Evolutionary conservation across 176 grass and related monocot genomes (phyloP).

Genomic region (Pharus latifolius): DNA sequence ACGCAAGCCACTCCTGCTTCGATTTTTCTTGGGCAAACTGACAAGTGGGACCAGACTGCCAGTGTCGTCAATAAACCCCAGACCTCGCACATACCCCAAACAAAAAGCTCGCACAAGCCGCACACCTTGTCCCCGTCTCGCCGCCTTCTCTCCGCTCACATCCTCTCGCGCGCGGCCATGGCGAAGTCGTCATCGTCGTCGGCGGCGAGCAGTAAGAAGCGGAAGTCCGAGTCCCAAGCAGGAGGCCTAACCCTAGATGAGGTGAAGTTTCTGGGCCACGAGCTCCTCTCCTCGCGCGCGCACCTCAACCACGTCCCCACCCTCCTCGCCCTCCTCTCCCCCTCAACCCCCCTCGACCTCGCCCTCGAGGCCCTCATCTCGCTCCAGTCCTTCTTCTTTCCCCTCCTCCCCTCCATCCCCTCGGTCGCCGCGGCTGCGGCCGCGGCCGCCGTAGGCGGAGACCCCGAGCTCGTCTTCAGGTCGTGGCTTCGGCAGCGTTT

Average conservation of each 20-base stretch:
- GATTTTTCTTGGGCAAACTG: neutral
- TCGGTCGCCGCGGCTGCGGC: conserved; percentile 4
- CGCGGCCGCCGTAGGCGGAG: conserved; percentile 1
- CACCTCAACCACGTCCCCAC: conserved; percentile 88
- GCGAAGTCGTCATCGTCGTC: conserved; percentile 4
- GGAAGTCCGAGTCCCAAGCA: neutral
- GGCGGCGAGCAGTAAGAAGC: neutral
- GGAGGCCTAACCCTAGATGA: conserved; percentile 32
- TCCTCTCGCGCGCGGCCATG: conserved; percentile 8
- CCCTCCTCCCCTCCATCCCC: conserved; percentile 62
- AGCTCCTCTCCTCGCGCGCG: conserved; percentile 71
- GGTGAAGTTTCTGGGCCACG: conserved; percentile 38
- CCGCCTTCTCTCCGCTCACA: conserved; percentile 2
- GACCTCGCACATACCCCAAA: neutral
- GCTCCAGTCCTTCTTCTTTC: conserved; percentile 83
- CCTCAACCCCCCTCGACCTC: conserved; percentile 26
- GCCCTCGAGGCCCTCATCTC: conserved; percentile 72
- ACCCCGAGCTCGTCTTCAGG: conserved; percentile 55
- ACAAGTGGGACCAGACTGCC: neutral
- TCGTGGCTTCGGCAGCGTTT: conserved; percentile 64
- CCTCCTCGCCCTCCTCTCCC: conserved; percentile 57
- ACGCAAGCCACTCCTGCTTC: neutral
- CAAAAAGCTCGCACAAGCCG: neutral
- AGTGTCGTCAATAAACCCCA: conserved; percentile 12
- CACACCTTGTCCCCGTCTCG: neutral